These are phyloP conservation scores for Moniliella sp. DNA, from an alignment of 1,284 basidiomycete species.

Conservation along the genomic window DNA sequence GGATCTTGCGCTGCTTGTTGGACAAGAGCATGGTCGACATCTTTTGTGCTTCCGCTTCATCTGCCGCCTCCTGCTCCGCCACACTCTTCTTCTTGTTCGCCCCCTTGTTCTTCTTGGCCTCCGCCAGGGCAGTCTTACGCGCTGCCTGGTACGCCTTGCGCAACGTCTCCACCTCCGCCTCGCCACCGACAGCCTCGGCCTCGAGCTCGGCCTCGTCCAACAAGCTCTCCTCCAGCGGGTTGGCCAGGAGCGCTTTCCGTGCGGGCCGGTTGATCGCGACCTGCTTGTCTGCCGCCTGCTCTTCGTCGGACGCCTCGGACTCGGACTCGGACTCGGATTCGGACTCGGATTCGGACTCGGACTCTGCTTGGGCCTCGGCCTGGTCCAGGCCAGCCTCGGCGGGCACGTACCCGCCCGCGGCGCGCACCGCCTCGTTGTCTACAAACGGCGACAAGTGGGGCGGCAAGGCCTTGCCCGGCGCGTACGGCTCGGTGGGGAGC, in stretches of 20 bases:
- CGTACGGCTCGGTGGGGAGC: slow-evolving; percentile 64
- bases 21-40: slow-evolving; percentile 96
- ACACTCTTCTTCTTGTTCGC: slow-evolving; percentile 5
- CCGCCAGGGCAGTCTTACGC: slow-evolving; percentile 17
- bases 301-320: slow-evolving; percentile 17
- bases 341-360: slow-evolving; percentile 19
- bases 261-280: slow-evolving; percentile 26
- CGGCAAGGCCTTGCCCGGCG: slow-evolving; percentile 65
- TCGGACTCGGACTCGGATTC: slow-evolving; percentile 3
- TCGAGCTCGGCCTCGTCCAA: slow-evolving; percentile 73
- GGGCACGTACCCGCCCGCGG: slow-evolving; percentile 36
- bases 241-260: slow-evolving; percentile 39
- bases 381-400: slow-evolving; percentile 39
- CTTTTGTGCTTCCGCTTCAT: slow-evolving; percentile 46
- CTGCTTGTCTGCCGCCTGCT: slow-evolving; percentile 16
- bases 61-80: slow-evolving; percentile 29
- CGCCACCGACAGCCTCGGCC: slow-evolving; percentile 70
- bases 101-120: slow-evolving; percentile 3
- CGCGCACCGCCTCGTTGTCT: slow-evolving; percentile 44
- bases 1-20: slow-evolving; percentile 83
- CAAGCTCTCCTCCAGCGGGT: slow-evolving; percentile 43
- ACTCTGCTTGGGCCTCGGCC: slow-evolving; percentile 24
- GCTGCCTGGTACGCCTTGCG: slow-evolving; percentile 26
- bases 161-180: slow-evolving; percentile 58
- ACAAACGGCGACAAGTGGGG: slow-evolving; percentile 92